Base-by-base conservation (phyloP, 176 grass and related monocot genomes). In the Hordeum marinum region DNA sequence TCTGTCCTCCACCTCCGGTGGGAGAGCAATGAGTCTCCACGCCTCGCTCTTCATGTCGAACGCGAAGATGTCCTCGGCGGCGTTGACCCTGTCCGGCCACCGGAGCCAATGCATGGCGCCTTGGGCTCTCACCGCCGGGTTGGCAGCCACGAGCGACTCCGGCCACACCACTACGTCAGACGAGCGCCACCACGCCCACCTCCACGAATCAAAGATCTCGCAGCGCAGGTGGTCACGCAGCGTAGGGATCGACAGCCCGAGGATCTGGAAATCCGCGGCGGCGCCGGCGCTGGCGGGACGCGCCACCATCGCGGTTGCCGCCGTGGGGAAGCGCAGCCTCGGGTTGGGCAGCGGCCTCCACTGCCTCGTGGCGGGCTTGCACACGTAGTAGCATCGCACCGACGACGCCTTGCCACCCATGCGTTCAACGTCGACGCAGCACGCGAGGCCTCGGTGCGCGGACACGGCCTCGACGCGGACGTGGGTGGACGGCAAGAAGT, bases 281-380 rank as follows among this genome's bases (percentile, higher is more conserved):
- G 41, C 8, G 6, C 5, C 75, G 17, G 29, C 46, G 29, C 9
- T 45, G 34, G 26, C 23, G 25, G 82, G 72, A 25, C 48, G 18
- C 11, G 87, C 76, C 26, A 29, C 59, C 68, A 85, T 89, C 7
- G 87, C 76, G 20, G 77, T 68, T 11, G 76, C 59, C 2, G 45
- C 68, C 9, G 76, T 58, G 68, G 2, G 25, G 82, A 80, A 85
- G 1, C 76, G 76, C 25, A 68, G 10, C 31, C 82, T 81, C 11
- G 90, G 90, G 78, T 20, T 89, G 6, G 90, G 90, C 9, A 92
- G 43, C 50, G 86, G 72, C 0, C 43, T 23, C 74, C 83, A 92
- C 78, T 92, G 86, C 76, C 72, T 27, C 4, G 90, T 86, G 7
- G 86, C 82, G 9, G 90, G 83, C 65, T 86, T 89, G 90, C 83